Conservation (phyloP, 2,329 filamentous ascomycete genomes). For the Aspergillus sp. region DNA sequence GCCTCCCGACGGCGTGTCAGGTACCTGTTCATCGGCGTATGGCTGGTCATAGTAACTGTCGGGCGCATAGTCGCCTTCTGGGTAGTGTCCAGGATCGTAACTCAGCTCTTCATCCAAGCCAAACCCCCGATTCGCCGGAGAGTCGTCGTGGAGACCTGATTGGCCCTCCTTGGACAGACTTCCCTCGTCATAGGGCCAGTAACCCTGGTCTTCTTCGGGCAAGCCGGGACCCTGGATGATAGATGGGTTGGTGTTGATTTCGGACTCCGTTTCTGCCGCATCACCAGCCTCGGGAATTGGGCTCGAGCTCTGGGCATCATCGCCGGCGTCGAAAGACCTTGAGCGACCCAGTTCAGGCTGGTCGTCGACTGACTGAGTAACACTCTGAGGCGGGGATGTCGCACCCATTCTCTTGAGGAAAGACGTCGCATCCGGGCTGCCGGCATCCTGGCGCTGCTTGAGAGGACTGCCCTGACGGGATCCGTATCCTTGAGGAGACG, state of each 20-base stretch:
- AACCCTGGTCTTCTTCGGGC: constrained; percentile 40
- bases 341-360: constrained; percentile 7
- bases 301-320: constrained; percentile 58
- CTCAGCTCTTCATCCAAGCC: constrained; percentile 47
- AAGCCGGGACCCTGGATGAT: constrained; percentile 63
- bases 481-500: constrained; percentile 10
- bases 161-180: constrained; percentile 43
- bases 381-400: constrained; percentile 49
- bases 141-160: constrained; percentile 18
- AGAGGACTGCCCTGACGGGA: constrained; percentile 37
- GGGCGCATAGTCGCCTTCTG: constrained; percentile 27
- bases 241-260: constrained; percentile 77
- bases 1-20: constrained; percentile 50
- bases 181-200: constrained; percentile 47
- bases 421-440: constrained; percentile 30
- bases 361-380: constrained; percentile 40
- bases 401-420: constrained; percentile 33
- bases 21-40: constrained; percentile 30
- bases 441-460: constrained; percentile 35
- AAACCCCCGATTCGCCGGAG: constrained; percentile 49
- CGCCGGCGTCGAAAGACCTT: constrained; percentile 33
- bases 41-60: constrained; percentile 31
- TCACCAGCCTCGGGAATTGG: constrained; percentile 73
- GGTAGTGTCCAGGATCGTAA: constrained; percentile 57
- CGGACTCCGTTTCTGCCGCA: constrained; percentile 44